These are phyloP conservation scores for Brassica cretica DNA, from an alignment of 345 rosid genomes.

Conservation along the genomic window DNA sequence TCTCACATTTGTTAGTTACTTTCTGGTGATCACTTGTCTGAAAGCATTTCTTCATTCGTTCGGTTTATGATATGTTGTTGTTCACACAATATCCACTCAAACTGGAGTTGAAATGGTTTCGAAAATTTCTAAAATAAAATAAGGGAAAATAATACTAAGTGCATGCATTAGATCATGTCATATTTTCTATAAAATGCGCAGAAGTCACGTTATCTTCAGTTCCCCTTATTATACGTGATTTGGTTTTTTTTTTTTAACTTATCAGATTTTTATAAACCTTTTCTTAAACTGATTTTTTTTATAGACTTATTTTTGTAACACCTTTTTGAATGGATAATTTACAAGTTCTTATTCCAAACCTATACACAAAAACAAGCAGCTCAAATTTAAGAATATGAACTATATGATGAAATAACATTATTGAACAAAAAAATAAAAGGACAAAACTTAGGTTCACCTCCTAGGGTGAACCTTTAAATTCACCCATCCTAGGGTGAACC, in stretches of 20 bases:
- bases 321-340: not conserved
- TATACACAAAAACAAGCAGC: not conserved
- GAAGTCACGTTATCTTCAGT: not conserved
- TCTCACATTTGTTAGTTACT: no score
- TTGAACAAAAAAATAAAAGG: not conserved
- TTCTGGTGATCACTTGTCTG: not conserved
- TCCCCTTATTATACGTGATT: not conserved
- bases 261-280: not conserved
- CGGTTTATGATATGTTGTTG: not conserved
- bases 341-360: constrained; percentile 3
- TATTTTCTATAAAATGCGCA: not conserved
- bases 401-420: not conserved
- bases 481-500: no score
- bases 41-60: not conserved
- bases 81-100: not conserved
- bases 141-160: not conserved
- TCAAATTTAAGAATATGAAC: not conserved
- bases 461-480: no score
- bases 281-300: no score
- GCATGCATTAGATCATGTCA: not conserved
- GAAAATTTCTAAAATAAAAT: not conserved
- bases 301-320: no score
- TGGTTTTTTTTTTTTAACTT: not conserved
- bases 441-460: no score
- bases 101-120: not conserved